Evolutionary conservation across 2,329 filamentous ascomycete species (phyloP).

Genomic region (Alternaria sp.): DNA sequence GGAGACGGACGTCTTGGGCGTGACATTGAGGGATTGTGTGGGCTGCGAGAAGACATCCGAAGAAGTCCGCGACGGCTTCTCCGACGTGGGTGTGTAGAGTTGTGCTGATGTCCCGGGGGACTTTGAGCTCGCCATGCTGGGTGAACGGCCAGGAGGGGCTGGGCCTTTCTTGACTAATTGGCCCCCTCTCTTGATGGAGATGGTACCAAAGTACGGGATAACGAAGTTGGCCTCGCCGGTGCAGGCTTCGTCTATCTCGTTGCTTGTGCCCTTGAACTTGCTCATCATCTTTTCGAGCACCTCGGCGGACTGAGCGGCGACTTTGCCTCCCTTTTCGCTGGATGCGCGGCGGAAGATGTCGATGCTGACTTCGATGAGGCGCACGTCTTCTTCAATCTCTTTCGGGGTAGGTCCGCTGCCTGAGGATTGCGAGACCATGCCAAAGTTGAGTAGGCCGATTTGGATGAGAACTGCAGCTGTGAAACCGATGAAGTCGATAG

Average conservation of each 20-base stretch:
- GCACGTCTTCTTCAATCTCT: constrained; percentile 45
- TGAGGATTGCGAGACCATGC: constrained; percentile 11
- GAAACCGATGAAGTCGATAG: constrained; percentile 56
- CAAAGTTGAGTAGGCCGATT: constrained; percentile 51
- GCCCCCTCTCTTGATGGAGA: constrained; percentile 44
- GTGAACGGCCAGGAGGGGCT: neutral
- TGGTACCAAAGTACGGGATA: constrained; percentile 53
- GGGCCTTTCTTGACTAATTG: constrained; percentile 14
- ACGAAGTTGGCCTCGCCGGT: constrained; percentile 36
- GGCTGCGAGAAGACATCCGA: constrained; percentile 21
- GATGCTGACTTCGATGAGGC: constrained; percentile 49
- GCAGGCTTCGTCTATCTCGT: constrained; percentile 15
- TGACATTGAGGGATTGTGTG: constrained; percentile 17
- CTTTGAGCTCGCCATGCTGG: constrained; percentile 1
- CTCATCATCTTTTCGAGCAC: constrained; percentile 49
- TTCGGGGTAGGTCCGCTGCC: constrained; percentile 21
- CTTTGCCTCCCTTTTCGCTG: constrained; percentile 50
- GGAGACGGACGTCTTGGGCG: constrained; percentile 22
- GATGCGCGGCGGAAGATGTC: constrained; percentile 52
- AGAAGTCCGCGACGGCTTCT: constrained; percentile 12
- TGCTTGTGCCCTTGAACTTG: constrained; percentile 30
- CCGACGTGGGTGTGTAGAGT: constrained; percentile 20
- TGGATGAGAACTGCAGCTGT: constrained; percentile 53
- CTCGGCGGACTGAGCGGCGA: constrained; percentile 48
- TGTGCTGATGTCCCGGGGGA: constrained; percentile 4